Percentiles rank a stretch among this genome's conserved stretches.
Evolutionary conservation across 768 basidiomycete genomes (phyloP).

Genomic region (Nidularia pulvinata): DNA sequence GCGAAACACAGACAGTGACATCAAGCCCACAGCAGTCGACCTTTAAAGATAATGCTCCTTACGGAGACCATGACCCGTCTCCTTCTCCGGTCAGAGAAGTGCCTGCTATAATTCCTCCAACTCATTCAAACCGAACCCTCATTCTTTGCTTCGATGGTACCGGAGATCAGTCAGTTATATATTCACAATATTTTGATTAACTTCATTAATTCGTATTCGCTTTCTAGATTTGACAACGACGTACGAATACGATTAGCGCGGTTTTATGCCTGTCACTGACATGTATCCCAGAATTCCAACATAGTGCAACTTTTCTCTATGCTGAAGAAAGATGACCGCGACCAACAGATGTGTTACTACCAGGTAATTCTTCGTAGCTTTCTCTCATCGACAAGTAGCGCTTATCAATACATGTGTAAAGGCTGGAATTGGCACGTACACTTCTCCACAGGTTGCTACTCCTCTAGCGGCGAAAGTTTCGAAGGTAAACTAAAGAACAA

Average conservation of each 20-base stretch:
- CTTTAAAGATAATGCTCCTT: too few relatives aligned
- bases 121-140: conserved; percentile 33
- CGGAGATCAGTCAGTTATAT: conserved; percentile 40
- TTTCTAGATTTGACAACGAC: neutral
- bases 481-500: conserved; percentile 23
- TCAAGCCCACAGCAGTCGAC: too few relatives aligned
- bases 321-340: conserved; percentile 50
- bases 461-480: conserved; percentile 33
- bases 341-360: conserved; percentile 59
- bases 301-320: conserved; percentile 49
- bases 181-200: neutral
- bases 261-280: neutral
- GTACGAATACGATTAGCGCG: neutral
- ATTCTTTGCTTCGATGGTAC: conserved; percentile 61
- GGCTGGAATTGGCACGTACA: conserved; percentile 56
- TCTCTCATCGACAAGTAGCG: neutral
- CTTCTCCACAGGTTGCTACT: conserved; percentile 29
- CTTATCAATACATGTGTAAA: conserved; percentile 8
- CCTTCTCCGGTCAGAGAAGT: neutral
- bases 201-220: neutral
- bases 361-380: conserved; percentile 29
- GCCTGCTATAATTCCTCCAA: conserved; percentile 41
- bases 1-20: too few relatives aligned
- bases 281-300: conserved; percentile 46
- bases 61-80: neutral